These are phyloP conservation scores for Phytopythium kandeliae DNA, from an alignment of 352 stramenopile genomes.

Conservation along the genomic window DNA sequence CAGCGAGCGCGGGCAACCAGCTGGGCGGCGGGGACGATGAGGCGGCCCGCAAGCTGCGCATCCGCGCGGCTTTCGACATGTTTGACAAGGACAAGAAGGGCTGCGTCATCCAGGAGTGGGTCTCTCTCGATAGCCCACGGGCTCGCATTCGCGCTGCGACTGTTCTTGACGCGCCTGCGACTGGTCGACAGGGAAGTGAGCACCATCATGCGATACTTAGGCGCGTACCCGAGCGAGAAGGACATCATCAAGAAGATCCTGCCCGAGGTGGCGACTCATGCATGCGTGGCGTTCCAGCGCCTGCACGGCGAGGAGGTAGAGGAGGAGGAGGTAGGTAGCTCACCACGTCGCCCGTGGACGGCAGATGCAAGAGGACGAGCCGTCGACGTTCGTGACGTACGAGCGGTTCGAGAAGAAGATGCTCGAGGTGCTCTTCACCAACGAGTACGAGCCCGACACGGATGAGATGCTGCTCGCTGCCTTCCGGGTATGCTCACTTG, in stretches of 20 bases:
- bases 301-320: too few relatives aligned
- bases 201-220: slow-evolving; percentile 90
- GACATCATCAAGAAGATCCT: slow-evolving; percentile 91
- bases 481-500: slow-evolving; percentile 34
- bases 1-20: slow-evolving; percentile 21
- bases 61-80: slow-evolving; percentile 84
- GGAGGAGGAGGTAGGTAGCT: too few relatives aligned
- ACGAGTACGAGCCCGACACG: slow-evolving; percentile 85
- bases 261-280: slow-evolving; percentile 43
- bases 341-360: too few relatives aligned
- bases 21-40: slow-evolving; percentile 30
- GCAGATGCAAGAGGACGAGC: slow-evolving; percentile 88
- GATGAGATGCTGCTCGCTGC: slow-evolving; percentile 85
- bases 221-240: slow-evolving; percentile 86
- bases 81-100: slow-evolving; percentile 92
- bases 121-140: not conserved
- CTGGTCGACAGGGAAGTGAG: slow-evolving; percentile 65
- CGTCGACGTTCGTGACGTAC: slow-evolving; percentile 86
- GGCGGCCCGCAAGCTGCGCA: slow-evolving; percentile 38
- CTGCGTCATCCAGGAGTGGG: slow-evolving; percentile 82
- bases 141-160: not conserved
- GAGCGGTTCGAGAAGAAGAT: slow-evolving; percentile 92
- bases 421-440: slow-evolving; percentile 87
- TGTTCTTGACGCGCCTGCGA: not conserved
- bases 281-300: too few relatives aligned